Evolutionary conservation across 352 stramenopile genomes (phyloP).

Genomic region (Pythium sp.): DNA sequence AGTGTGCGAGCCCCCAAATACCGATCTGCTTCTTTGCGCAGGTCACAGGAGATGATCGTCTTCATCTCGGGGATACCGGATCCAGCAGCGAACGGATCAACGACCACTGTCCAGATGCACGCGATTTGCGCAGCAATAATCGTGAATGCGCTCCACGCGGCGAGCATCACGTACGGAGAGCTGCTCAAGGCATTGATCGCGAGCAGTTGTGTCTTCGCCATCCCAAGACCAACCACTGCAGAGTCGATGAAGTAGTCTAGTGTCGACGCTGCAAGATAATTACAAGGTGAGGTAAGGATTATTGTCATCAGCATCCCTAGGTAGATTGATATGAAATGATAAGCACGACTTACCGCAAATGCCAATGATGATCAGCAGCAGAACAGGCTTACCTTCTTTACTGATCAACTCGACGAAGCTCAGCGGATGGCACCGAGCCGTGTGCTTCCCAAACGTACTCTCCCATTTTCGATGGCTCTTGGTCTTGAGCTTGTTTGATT

Average conservation of each 20-base stretch:
- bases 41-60: constrained; percentile 69
- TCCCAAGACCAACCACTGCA: constrained; percentile 19
- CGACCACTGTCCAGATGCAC: constrained; percentile 39
- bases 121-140: constrained; percentile 28
- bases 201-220: constrained; percentile 20
- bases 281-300: background rate
- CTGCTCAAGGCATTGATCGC: constrained; percentile 13
- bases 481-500: constrained; percentile 24
- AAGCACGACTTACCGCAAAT: constrained; percentile 35
- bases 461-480: constrained; percentile 48
- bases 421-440: constrained; percentile 25
- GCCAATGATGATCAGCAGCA: constrained; percentile 50
- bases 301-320: background rate
- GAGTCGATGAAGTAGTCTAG: constrained; percentile 50
- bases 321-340: background rate
- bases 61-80: constrained; percentile 82
- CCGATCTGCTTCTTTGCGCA: constrained; percentile 37
- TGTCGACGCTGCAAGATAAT: constrained; percentile 34
- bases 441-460: constrained; percentile 34
- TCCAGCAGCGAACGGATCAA: constrained; percentile 46
- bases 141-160: constrained; percentile 36
- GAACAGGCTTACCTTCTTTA: constrained; percentile 53
- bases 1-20: constrained; percentile 49
- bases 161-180: constrained; percentile 23
- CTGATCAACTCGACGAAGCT: constrained; percentile 39